Evolutionary conservation across 2,329 filamentous ascomycete species (phyloP).

Genomic region (Proliferodiscus dingleyae): DNA sequence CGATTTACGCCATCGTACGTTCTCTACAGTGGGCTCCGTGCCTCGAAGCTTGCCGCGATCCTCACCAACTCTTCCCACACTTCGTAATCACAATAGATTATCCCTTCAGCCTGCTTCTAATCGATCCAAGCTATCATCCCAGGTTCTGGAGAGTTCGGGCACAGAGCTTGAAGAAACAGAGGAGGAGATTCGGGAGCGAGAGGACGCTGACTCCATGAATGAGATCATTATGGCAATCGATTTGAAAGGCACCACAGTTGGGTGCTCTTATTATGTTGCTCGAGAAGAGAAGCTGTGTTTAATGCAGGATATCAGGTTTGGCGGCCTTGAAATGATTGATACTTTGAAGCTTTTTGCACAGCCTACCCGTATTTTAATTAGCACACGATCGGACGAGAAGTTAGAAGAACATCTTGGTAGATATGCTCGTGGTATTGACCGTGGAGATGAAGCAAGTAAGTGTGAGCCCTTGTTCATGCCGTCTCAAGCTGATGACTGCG

Average conservation of each 20-base stretch:
- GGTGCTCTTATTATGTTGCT: constrained; percentile 78
- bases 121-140: background rate
- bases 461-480: constrained; percentile 1
- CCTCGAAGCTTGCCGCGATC: constrained; percentile 13
- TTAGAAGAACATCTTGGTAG: constrained; percentile 29
- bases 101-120: constrained; percentile 10
- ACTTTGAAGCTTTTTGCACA: constrained; percentile 50
- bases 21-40: constrained; percentile 19
- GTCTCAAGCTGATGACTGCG: constrained; percentile 1
- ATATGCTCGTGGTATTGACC: constrained; percentile 26
- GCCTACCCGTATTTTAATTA: constrained; percentile 51
- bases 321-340: constrained; percentile 64
- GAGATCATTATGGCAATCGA: constrained; percentile 80
- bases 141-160: constrained; percentile 12
- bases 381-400: constrained; percentile 29
- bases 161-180: constrained; percentile 25
- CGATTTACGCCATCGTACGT: constrained; percentile 9
- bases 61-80: constrained; percentile 15
- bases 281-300: constrained; percentile 66
- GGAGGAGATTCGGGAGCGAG: constrained; percentile 29
- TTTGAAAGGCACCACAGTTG: constrained; percentile 63
- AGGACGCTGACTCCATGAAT: constrained; percentile 47
- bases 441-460: constrained; percentile 24
- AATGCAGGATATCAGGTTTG: constrained; percentile 69
- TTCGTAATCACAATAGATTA: constrained; percentile 16